Conservation (phyloP, 2,329 filamentous ascomycete species). For the Alternaria dauci region DNA sequence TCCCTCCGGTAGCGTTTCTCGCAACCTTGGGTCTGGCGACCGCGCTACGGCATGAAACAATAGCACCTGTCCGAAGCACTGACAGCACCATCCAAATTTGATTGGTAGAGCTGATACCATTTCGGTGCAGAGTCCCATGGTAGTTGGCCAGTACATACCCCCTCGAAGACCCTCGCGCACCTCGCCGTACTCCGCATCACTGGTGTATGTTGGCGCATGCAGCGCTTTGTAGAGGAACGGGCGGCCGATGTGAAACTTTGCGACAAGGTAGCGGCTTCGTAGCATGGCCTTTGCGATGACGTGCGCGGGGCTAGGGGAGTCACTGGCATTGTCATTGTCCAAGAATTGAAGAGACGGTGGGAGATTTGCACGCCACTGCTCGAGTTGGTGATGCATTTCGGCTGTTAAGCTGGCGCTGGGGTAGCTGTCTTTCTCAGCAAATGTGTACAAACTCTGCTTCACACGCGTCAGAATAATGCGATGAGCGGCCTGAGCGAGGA, state of each 20-base stretch:
- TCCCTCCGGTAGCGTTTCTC: conserved; percentile 43
- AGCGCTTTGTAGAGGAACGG: conserved; percentile 52
- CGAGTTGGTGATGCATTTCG: conserved; percentile 64
- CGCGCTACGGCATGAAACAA: conserved; percentile 45
- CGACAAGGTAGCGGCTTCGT: conserved; percentile 49
- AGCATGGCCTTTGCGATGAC: conserved; percentile 52
- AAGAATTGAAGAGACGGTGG: conserved; percentile 59
- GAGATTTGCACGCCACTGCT: conserved; percentile 63
- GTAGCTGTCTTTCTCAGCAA: conserved; percentile 52
- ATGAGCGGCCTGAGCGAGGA: conserved; percentile 65
- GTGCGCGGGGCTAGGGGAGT: conserved; percentile 46
- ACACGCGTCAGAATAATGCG: conserved; percentile 64
- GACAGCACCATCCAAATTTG: conserved; percentile 51
- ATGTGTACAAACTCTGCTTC: conserved; percentile 61
- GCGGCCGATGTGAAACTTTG: conserved; percentile 50
- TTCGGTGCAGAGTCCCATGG: conserved; percentile 47
- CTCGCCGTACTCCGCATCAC: conserved; percentile 44
- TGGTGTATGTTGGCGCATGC: conserved; percentile 41
- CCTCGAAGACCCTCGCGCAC: conserved; percentile 40
- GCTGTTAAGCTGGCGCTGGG: conserved; percentile 59
- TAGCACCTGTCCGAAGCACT: conserved; percentile 50
- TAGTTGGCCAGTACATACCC: conserved; percentile 50
- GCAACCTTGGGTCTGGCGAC: conserved; percentile 38
- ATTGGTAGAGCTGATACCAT: conserved; percentile 48
- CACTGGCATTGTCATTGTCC: conserved; percentile 43